These are phyloP conservation scores for Pseudogymnoascus sp. DNA, from an alignment of 2,329 filamentous ascomycete genomes.

Conservation along the genomic window DNA sequence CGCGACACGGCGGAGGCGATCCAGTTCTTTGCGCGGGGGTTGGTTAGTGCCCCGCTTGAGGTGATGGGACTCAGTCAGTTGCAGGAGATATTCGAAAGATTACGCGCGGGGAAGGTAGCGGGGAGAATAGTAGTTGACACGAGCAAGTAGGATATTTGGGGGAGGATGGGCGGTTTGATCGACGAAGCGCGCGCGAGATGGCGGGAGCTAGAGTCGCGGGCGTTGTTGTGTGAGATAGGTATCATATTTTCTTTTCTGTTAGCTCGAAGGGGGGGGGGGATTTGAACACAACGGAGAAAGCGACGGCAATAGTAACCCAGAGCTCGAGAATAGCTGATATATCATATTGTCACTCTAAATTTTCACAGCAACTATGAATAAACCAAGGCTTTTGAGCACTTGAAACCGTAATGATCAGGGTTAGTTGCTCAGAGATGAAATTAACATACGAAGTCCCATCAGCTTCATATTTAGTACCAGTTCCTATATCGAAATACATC, in stretches of 20 bases:
- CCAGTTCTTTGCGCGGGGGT: constrained; percentile 75
- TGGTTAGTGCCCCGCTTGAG: constrained; percentile 86
- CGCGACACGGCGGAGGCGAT: constrained; percentile 81
- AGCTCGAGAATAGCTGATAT: not conserved
- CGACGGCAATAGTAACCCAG: not conserved
- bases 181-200: not conserved
- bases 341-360: not conserved
- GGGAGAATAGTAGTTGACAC: constrained; percentile 75
- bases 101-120: constrained; percentile 62
- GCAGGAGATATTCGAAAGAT: constrained; percentile 68
- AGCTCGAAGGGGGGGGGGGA: not conserved
- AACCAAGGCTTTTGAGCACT: not conserved
- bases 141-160: constrained; percentile 39
- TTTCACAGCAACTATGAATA: not conserved
- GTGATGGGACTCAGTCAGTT: constrained; percentile 72
- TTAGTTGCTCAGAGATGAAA: not conserved
- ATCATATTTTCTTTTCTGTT: not conserved
- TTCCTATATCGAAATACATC: not conserved
- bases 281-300: not conserved
- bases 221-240: not conserved
- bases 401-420: not conserved
- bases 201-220: not conserved
- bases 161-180: not conserved
- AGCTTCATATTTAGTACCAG: not conserved
- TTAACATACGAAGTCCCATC: not conserved